phyloP scores from a whole-genome alignment of 2,329 filamentous ascomycete species.

The Zymoseptoria pseudotritici region DNA sequence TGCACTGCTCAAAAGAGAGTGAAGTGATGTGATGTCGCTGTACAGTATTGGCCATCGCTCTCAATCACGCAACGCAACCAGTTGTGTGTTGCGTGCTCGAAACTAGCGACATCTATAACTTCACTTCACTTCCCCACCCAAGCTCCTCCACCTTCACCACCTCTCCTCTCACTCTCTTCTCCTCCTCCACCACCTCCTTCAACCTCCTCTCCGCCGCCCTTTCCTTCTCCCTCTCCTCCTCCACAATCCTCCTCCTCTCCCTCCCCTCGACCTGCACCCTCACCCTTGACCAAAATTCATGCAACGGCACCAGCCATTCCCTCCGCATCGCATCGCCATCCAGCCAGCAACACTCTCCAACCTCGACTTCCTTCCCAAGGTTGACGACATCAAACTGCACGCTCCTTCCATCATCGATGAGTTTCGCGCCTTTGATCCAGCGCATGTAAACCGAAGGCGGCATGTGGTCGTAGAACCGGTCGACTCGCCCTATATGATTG shows the following conservation, averaged over 20 bases:
- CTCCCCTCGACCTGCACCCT: not conserved
- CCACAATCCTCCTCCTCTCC: not conserved
- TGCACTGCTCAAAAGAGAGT: no score
- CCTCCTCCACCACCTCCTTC: not conserved
- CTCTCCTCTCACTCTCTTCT: not conserved
- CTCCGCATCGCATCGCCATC: not conserved
- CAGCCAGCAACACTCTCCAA: not conserved
- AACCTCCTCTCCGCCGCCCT: not conserved
- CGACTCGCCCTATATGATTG: not conserved
- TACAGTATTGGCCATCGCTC: no score
- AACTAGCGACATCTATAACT: not conserved
- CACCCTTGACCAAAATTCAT: not conserved
- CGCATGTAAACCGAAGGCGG: not conserved
- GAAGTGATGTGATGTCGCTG: no score
- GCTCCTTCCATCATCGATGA: not conserved
- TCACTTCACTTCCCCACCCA: not conserved
- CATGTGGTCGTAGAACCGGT: not conserved
- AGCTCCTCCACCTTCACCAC: not conserved
- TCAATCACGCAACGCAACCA: not conserved
- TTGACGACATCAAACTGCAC: not conserved
- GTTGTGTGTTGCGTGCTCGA: no score
- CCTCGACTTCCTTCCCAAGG: not conserved
- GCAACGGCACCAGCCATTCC: not conserved
- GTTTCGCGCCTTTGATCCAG: not conserved
- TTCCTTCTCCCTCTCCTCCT: not conserved